Evolutionary conservation across 2,329 filamentous ascomycete species (phyloP).

Genomic region (Trichoderma endophyticum): DNA sequence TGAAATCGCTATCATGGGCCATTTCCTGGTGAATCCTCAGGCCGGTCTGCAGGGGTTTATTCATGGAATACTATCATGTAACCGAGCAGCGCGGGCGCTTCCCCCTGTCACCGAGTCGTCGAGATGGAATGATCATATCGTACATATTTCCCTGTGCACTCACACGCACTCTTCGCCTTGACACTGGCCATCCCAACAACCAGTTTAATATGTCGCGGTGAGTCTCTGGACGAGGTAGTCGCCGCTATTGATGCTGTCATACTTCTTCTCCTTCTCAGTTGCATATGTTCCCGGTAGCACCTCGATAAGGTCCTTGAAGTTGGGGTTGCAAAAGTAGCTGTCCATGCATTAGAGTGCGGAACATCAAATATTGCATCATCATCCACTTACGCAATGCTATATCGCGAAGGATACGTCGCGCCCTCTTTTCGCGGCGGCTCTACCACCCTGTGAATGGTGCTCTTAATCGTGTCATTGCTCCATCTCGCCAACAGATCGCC

Average conservation of each 20-base stretch:
- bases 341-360: background rate
- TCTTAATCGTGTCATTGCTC: slow-evolving; percentile 90
- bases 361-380: background rate
- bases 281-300: slow-evolving; percentile 75
- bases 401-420: slow-evolving; percentile 68
- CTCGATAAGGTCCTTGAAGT: slow-evolving; percentile 72
- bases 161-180: background rate
- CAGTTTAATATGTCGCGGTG: slow-evolving; percentile 60
- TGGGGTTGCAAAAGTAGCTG: slow-evolving; percentile 85
- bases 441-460: slow-evolving; percentile 85
- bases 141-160: background rate
- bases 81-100: background rate
- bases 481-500: slow-evolving; percentile 82
- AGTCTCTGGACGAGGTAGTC: slow-evolving; percentile 78
- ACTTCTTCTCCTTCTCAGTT: slow-evolving; percentile 68
- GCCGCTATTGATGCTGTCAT: slow-evolving; percentile 71
- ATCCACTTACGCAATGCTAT: slow-evolving; percentile 71
- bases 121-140: background rate
- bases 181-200: background rate
- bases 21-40: background rate
- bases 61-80: background rate
- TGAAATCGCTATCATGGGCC: background rate
- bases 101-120: background rate
- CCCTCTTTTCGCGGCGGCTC: slow-evolving; percentile 65
- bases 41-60: background rate